These are phyloP conservation scores for Boletellus deceptivus DNA, from an alignment of 1,284 basidiomycete species.

Conservation along the genomic window DNA sequence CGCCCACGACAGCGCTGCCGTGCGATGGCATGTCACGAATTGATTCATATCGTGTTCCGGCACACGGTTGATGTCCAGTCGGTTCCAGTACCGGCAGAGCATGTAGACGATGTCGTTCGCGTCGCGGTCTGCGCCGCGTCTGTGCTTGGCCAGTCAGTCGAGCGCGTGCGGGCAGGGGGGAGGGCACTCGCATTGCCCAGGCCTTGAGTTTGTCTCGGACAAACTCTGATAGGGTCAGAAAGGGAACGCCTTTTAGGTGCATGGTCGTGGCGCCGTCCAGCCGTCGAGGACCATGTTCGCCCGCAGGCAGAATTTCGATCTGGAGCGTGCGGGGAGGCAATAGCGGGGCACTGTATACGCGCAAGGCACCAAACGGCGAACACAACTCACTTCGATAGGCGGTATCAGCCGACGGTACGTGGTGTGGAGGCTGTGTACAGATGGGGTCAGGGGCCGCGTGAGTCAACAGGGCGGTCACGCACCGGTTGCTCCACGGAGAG, in stretches of 20 bases:
- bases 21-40: constrained; percentile 55
- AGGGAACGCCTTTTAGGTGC: constrained; percentile 64
- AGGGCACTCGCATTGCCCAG: constrained; percentile 64
- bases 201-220: constrained; percentile 74
- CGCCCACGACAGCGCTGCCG: constrained; percentile 62
- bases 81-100: constrained; percentile 69
- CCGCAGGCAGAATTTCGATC: constrained; percentile 80
- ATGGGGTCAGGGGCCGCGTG: constrained; percentile 11
- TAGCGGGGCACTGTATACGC: neutral
- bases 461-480: constrained; percentile 22
- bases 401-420: constrained; percentile 53
- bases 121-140: constrained; percentile 63
- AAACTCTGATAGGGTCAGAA: constrained; percentile 76
- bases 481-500: constrained; percentile 58
- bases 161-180: neutral
- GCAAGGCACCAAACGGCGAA: constrained; percentile 23
- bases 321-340: constrained; percentile 26
- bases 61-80: constrained; percentile 76
- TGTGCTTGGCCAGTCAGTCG: constrained; percentile 28
- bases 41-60: constrained; percentile 77
- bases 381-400: constrained; percentile 36
- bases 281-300: constrained; percentile 73
- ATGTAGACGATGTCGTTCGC: constrained; percentile 70
- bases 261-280: constrained; percentile 64
- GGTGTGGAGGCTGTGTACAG: constrained; percentile 45